Base-by-base conservation (phyloP, 129 eudicot genomes). In the Tagetes patula region DNA sequence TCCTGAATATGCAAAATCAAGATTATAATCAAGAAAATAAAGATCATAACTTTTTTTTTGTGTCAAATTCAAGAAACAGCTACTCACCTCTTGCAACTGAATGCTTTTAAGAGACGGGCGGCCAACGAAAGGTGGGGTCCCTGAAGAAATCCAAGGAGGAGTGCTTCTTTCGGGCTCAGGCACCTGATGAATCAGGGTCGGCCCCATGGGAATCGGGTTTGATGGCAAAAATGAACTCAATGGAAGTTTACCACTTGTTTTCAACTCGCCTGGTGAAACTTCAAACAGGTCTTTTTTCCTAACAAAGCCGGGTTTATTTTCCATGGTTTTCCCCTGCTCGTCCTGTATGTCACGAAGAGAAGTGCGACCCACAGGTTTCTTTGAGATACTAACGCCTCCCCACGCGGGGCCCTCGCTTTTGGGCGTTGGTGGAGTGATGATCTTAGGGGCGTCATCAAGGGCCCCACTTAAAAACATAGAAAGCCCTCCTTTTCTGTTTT, bases 141-240 rank as follows among this genome's bases (percentile, higher is more conserved):
- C 91, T n/a, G 99, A 94, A 67, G 99, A 81, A 59, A 91, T 86
- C 99, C 99, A 94, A 55, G 99, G 94, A 67, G 99, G 99, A 30
- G 99, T 94, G 83, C 82, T 80, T 79, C 32, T 88, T 41, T 90
- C 99, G 39, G 80, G 88, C 63, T 94, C 99, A 70, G 86, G 70
- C 9, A 50, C 76, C 52, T 78, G 95, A 33, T 79, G 70, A 20
- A 83, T 71, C 43, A 73, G 80, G 64, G 80, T 59, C 6, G 88
- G 80, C 11, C 83, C 93, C 87, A 94, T 73, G 3, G 97, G 88
- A 52, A 88, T 94, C 4, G 99, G 97, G 65, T 70, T 81, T 3
- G 99, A 90, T 30, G 85, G 81, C 62, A 94, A 78, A 78, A 88
- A 85, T 20, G 96, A 90, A 69, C 91, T 83, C 58, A 88, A 48